These are phyloP conservation scores for Aethionema arabicum DNA, from an alignment of 345 rosid species.

Conservation along the genomic window DNA sequence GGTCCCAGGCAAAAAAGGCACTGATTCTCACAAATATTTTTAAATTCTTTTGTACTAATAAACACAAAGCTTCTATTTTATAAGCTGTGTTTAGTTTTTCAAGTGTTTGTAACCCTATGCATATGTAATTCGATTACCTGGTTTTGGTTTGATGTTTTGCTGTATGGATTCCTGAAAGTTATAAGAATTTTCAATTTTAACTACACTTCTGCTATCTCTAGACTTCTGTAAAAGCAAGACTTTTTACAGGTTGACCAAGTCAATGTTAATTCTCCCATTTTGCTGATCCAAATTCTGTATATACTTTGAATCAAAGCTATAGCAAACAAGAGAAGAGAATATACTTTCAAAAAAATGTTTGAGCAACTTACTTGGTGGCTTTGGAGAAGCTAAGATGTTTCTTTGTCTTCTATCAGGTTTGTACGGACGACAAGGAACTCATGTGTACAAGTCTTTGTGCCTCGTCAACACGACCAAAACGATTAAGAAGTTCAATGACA, in stretches of 20 bases:
- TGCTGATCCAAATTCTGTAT: slow-evolving; percentile 25
- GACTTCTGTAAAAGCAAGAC: slow-evolving; percentile 4
- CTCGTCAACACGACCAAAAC: slow-evolving; percentile 42
- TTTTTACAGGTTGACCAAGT: slow-evolving; percentile 28
- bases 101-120: slow-evolving; percentile 20
- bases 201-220: slow-evolving; percentile 12
- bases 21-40: slow-evolving; percentile 23
- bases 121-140: slow-evolving; percentile 24
- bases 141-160: slow-evolving; percentile 18
- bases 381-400: slow-evolving; percentile 15
- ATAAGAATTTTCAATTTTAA: slow-evolving; percentile 4
- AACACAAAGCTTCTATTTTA: slow-evolving; percentile 33
- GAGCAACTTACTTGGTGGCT: slow-evolving; percentile 25
- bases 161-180: slow-evolving; percentile 14
- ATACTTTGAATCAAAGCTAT: slow-evolving; percentile 12
- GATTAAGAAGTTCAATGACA: slow-evolving; percentile 46
- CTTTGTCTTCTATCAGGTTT: slow-evolving; percentile 18
- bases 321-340: slow-evolving; percentile 2
- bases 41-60: slow-evolving; percentile 12
- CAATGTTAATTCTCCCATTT: slow-evolving; percentile 9
- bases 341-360: slow-evolving; percentile 9
- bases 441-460: slow-evolving; percentile 44
- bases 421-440: slow-evolving; percentile 35
- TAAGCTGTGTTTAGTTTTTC: slow-evolving; percentile 26
- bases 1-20: slow-evolving; percentile 32